These are phyloP conservation scores for Cerioporus squamosus DNA, from an alignment of 1,284 basidiomycete species.

Conservation along the genomic window DNA sequence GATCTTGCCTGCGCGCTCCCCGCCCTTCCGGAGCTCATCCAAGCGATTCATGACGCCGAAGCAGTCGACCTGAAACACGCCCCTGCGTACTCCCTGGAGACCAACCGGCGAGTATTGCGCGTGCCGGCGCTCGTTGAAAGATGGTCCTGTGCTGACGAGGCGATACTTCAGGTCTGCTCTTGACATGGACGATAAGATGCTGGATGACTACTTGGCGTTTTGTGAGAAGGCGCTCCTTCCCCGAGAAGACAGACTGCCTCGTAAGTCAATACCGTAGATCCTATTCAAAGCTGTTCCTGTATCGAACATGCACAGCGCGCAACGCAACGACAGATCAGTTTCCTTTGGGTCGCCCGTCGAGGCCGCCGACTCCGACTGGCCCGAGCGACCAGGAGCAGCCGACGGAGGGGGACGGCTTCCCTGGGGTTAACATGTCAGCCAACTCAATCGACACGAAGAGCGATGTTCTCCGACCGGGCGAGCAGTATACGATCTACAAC, in stretches of 20 bases:
- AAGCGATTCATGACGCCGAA: conserved; percentile 46
- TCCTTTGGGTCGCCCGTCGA: conserved; percentile 12
- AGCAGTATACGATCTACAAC: conserved; percentile 62
- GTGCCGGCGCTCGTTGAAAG: too few species aligned
- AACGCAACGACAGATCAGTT: conserved; percentile 31
- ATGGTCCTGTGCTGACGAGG: too few species aligned
- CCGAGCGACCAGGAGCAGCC: neutral
- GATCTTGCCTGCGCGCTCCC: conserved; percentile 75
- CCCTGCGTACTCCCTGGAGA: conserved; percentile 16
- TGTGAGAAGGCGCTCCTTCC: conserved; percentile 61
- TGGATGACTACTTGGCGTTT: conserved; percentile 74
- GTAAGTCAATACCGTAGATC: conserved; percentile 13
- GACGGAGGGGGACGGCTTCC: too few species aligned
- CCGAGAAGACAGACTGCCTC: conserved; percentile 21
- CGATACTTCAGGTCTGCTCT: conserved; percentile 51
- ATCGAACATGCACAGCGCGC: conserved; percentile 19
- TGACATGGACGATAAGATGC: conserved; percentile 52
- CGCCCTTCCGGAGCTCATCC: conserved; percentile 54
- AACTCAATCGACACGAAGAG: conserved; percentile 13
- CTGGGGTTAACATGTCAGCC: conserved; percentile 12
- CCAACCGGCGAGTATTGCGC: neutral
- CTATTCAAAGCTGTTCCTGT: neutral
- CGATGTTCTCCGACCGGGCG: conserved; percentile 44
- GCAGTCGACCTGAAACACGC: conserved; percentile 29
- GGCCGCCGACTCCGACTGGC: too few species aligned